A percentile compares a stretch with the other conserved stretches of the same genome.
phyloP scores from a whole-genome alignment of 768 basidiomycete genomes.

The Daedalea quercina region DNA sequence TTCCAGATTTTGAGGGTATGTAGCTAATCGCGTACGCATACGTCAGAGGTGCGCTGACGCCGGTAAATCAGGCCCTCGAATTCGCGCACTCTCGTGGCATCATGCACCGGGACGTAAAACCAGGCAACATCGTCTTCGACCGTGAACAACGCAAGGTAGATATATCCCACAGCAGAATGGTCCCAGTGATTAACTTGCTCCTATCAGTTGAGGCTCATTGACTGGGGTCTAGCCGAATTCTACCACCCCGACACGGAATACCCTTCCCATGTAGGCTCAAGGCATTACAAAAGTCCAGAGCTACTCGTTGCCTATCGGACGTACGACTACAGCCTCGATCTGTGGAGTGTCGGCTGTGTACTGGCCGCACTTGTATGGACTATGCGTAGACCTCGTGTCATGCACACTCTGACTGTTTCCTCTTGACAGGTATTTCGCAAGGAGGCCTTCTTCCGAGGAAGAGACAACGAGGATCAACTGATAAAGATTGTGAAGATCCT shows the following conservation, averaged over 20 bases:
- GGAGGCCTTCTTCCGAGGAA: constrained; percentile 99
- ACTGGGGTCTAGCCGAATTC: constrained; percentile 99
- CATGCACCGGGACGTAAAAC: constrained; percentile 98
- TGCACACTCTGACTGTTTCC: not conserved
- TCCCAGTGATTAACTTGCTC: not conserved
- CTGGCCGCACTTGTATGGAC: constrained; percentile 86
- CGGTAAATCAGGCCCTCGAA: constrained; percentile 69
- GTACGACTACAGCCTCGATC: constrained; percentile 94
- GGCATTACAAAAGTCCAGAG: constrained; percentile 98
- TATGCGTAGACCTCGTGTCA: not conserved
- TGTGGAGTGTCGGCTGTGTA: constrained; percentile 99
- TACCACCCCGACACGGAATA: constrained; percentile 97
- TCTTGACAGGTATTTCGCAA: constrained; percentile 85
- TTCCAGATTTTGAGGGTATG: constrained; percentile 85
- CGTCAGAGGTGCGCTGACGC: not conserved
- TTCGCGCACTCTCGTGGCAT: constrained; percentile 98
- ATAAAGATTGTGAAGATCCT: constrained; percentile 97
- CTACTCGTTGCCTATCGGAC: constrained; percentile 94
- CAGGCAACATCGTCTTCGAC: constrained; percentile 99
- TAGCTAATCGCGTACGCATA: not conserved
- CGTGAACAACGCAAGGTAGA: constrained; percentile 86
- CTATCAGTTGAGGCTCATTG: constrained; percentile 82
- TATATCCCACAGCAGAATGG: not conserved
- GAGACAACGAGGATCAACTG: constrained; percentile 97
- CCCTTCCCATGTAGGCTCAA: constrained; percentile 92